A percentile compares a stretch with the other conserved stretches of the same genome.
Conservation (phyloP, 2,329 filamentous ascomycete genomes). For the Penicillium sp. region DNA sequence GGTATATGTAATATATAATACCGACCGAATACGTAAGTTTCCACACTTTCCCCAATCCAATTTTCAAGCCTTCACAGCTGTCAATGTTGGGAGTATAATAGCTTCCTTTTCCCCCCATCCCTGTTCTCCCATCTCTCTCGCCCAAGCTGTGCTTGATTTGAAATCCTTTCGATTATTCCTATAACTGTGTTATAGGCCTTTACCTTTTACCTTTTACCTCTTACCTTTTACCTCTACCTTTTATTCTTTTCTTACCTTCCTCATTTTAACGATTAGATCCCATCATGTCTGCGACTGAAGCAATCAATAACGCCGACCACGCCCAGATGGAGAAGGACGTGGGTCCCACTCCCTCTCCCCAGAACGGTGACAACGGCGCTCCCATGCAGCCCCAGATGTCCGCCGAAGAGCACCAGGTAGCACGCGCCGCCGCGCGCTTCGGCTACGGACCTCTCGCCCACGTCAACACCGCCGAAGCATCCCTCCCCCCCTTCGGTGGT, state of each 20-base stretch:
- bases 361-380: conserved; percentile 2
- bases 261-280: neutral
- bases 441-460: conserved; percentile 47
- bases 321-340: conserved; percentile 27
- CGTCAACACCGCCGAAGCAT: conserved; percentile 38
- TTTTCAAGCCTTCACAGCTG: conserved; percentile 3
- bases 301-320: conserved; percentile 14
- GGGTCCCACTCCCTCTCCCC: conserved; percentile 3
- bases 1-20: neutral
- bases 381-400: conserved; percentile 31
- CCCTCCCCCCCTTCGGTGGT: conserved; percentile 58
- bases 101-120: conserved; percentile 10
- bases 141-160: conserved; percentile 22
- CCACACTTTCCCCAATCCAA: conserved; percentile 15
- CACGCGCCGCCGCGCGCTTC: conserved; percentile 40
- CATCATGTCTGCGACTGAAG: conserved; percentile 23
- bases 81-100: conserved; percentile 14
- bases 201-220: neutral
- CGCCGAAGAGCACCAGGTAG: conserved; percentile 39
- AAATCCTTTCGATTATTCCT: conserved; percentile 6
- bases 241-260: neutral
- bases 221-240: neutral
- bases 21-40: conserved; percentile 9
- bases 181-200: conserved; percentile 22
- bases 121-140: conserved; percentile 5